Percentiles rank a stretch among this genome's conserved stretches.
Conservation (phyloP, 2,329 filamentous ascomycete genomes). For the Talaromyces sp. region DNA sequence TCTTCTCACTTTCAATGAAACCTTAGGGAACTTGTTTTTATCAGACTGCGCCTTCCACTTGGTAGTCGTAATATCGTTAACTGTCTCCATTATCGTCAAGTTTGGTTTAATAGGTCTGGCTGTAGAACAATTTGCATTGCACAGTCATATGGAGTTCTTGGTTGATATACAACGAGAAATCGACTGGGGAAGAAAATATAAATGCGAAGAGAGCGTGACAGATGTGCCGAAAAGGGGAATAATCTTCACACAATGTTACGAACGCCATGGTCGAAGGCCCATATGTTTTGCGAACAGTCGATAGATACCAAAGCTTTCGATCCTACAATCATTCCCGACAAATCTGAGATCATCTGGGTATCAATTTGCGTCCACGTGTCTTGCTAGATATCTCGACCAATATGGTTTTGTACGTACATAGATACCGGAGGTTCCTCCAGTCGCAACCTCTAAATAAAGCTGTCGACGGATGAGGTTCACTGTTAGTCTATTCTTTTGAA, state of each 20-base stretch:
- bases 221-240: neutral
- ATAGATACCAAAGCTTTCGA: neutral
- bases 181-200: no score
- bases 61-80: neutral
- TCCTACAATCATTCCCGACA: neutral
- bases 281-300: neutral
- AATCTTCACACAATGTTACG: neutral
- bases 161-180: neutral
- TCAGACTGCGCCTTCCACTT: neutral
- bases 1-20: no score
- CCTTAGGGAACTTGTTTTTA: no score
- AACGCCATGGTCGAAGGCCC: neutral
- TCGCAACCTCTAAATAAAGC: neutral
- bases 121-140: neutral
- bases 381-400: neutral
- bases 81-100: neutral
- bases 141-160: no score
- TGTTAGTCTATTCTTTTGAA: neutral
- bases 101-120: neutral
- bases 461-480: neutral
- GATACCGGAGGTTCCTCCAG: conserved; percentile 3
- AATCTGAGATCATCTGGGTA: neutral
- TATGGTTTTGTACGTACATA: neutral
- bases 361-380: neutral
- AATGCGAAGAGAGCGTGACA: neutral